Conservation (phyloP, 2,329 filamentous ascomycete genomes). For the Aspergillus intermedius region DNA sequence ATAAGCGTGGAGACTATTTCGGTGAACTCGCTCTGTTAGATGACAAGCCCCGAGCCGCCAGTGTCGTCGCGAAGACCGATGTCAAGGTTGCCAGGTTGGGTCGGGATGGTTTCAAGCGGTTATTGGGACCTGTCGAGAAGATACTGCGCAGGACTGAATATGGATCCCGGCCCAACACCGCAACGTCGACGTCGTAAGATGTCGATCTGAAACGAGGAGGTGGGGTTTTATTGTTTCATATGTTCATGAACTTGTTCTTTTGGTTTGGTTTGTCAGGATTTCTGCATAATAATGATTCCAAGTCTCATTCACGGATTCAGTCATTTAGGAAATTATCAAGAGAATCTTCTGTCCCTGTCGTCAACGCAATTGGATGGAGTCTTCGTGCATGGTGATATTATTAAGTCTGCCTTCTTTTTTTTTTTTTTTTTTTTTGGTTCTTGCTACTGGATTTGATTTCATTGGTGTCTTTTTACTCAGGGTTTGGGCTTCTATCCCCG, state of each 20-base stretch:
- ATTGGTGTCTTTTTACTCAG: background rate
- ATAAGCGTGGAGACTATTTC: conserved; percentile 92
- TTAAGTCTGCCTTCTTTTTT: background rate
- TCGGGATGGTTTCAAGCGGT: conserved; percentile 88
- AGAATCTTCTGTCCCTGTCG: background rate
- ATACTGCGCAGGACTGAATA: conserved; percentile 71
- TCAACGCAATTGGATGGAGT: background rate
- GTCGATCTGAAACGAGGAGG: conserved; percentile 1
- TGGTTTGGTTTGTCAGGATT: background rate
- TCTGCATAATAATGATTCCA: background rate
- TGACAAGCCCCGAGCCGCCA: conserved; percentile 86
- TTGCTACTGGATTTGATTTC: background rate
- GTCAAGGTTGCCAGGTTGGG: conserved; percentile 90
- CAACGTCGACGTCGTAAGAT: conserved; percentile 18
- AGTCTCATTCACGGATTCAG: background rate
- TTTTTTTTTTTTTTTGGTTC: background rate
- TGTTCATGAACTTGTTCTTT: background rate
- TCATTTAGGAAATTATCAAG: background rate
- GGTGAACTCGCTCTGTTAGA: conserved; percentile 91
- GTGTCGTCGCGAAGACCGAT: conserved; percentile 73
- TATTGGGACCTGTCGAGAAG: conserved; percentile 86
- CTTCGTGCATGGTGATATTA: background rate
- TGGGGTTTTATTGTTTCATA: background rate
- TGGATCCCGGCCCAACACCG: conserved; percentile 18
- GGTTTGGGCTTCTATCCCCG: conserved; percentile 1